phyloP scores from a whole-genome alignment of 306 rosid species.

The Oemleria cerasiformis region DNA sequence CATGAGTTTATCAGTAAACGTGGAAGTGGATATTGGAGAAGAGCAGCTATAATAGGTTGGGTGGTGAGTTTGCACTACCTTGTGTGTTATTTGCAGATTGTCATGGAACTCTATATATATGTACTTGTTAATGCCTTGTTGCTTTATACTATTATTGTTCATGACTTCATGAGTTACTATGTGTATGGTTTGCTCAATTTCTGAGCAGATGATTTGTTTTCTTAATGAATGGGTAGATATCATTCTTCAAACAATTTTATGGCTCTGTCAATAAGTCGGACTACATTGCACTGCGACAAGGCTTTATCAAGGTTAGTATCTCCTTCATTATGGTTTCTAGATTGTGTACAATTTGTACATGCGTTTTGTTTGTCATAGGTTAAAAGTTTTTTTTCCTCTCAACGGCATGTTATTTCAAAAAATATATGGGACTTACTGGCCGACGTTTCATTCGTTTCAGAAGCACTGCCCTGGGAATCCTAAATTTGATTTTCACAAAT shows the following conservation, averaged over 20 bases:
- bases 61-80: constrained; percentile 38
- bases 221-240: constrained; percentile 37
- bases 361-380: neutral
- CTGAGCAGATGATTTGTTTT: too few relatives aligned
- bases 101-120: neutral
- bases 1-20: constrained; percentile 36
- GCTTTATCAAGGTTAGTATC: constrained; percentile 65
- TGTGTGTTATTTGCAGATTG: neutral
- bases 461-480: constrained; percentile 25
- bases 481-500: constrained; percentile 46
- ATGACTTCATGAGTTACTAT: too few relatives aligned
- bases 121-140: neutral
- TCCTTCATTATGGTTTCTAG: neutral
- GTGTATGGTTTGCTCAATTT: too few relatives aligned
- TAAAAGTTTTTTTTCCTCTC: neutral
- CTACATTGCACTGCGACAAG: constrained; percentile 70
- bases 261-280: constrained; percentile 70
- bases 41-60: constrained; percentile 68
- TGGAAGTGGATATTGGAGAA: constrained; percentile 64
- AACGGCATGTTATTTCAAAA: neutral
- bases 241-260: constrained; percentile 81
- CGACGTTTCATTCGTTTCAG: constrained; percentile 42
- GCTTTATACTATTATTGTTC: neutral
- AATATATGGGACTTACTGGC: neutral
- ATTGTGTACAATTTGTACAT: neutral